Conservation (phyloP, 345 rosid genomes). For the Salix viminalis region DNA sequence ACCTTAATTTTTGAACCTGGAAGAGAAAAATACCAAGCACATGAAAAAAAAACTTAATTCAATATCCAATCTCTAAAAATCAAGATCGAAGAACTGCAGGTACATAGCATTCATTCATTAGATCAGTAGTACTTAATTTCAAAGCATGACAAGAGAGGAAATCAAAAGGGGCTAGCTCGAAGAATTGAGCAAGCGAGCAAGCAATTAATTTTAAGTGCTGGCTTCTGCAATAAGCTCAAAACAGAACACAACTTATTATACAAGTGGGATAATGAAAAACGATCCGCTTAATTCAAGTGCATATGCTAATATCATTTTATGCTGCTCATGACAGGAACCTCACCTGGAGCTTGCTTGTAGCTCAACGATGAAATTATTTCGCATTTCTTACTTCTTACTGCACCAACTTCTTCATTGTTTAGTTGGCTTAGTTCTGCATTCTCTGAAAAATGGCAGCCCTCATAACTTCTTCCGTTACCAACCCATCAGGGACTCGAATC, state of each 20-base stretch:
- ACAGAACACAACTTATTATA: not conserved
- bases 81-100: not conserved
- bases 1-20: not conserved
- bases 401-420: not conserved
- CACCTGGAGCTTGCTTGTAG: not conserved
- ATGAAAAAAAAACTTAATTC: not conserved
- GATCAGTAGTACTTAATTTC: not conserved
- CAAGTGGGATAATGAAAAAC: not conserved
- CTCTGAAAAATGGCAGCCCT: constrained; percentile 29
- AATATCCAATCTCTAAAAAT: not conserved
- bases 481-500: constrained; percentile 33
- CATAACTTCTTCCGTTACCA: constrained; percentile 24
- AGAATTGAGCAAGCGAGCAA: not conserved
- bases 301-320: not conserved
- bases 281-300: not conserved
- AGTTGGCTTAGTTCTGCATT: not conserved
- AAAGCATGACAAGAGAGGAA: not conserved
- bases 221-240: not conserved
- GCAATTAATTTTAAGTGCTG: not conserved
- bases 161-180: not conserved
- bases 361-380: not conserved
- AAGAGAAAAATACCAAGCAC: not conserved
- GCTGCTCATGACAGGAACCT: not conserved
- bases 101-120: not conserved
- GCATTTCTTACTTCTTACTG: not conserved